Percentiles rank a stretch among this genome's conserved stretches.
Conservation (phyloP, 1,284 basidiomycete genomes). For the Austroboletus olivaceoglutinosus region DNA sequence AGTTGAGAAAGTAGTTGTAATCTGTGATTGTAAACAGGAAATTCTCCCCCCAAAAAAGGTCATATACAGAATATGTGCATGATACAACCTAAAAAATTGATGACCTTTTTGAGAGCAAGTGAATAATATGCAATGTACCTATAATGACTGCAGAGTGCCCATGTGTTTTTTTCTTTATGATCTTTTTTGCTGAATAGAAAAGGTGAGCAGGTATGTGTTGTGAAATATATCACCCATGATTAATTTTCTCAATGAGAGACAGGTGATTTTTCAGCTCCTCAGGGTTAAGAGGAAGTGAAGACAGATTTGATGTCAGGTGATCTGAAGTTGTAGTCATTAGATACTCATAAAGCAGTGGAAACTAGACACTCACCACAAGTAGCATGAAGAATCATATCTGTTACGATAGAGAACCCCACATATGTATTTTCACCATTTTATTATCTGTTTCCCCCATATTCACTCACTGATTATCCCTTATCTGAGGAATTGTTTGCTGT, state of each 20-base stretch:
- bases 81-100: conserved; percentile 36
- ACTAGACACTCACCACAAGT: conserved; percentile 42
- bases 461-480: no score
- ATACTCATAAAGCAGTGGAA: not conserved
- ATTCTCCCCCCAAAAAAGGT: not conserved
- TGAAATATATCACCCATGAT: conserved; percentile 24
- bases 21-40: conserved; percentile 14
- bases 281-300: conserved; percentile 24
- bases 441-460: no score
- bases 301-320: conserved; percentile 31
- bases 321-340: conserved; percentile 13
- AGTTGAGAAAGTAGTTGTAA: conserved; percentile 48
- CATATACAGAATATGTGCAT: conserved; percentile 49
- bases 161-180: not conserved
- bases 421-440: no score
- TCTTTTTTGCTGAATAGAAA: conserved; percentile 11
- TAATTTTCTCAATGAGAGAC: conserved; percentile 21
- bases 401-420: no score
- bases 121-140: conserved; percentile 31
- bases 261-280: conserved; percentile 23
- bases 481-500: no score
- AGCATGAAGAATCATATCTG: conserved; percentile 45
- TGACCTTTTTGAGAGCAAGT: not conserved
- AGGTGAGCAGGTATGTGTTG: not conserved
- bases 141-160: conserved; percentile 35